These are phyloP conservation scores for Omphalea diandra DNA, from an alignment of 441 rosid genomes.

Conservation along the genomic window DNA sequence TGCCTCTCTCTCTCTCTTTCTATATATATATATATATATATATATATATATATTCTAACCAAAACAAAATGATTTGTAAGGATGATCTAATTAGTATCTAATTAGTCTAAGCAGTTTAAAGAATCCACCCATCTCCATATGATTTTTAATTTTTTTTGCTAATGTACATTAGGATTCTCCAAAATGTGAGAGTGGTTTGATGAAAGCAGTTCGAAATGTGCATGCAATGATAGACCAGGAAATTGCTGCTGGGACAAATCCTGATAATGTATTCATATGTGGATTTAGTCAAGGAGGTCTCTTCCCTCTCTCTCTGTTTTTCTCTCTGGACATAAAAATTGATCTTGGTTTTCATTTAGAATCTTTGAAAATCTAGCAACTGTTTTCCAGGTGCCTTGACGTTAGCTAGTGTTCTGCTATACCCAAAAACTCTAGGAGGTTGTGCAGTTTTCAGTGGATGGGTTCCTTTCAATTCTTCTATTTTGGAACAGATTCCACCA, in stretches of 20 bases:
- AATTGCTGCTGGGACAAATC: conserved; percentile 59
- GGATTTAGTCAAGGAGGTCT: conserved; percentile 97
- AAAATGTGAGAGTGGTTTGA: conserved; percentile 58
- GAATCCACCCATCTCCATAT: neutral
- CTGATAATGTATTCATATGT: conserved; percentile 67
- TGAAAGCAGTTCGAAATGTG: conserved; percentile 69
- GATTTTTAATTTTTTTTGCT: conserved; percentile 7
- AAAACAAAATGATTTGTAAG: too few species aligned
- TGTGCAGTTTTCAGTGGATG: conserved; percentile 83
- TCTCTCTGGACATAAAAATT: neutral
- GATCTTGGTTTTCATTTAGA: conserved; percentile 7
- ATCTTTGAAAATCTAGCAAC: conserved; percentile 11
- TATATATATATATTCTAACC: too few species aligned
- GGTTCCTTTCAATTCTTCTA: conserved; percentile 74
- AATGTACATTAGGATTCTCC: conserved; percentile 54
- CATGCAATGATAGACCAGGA: conserved; percentile 73
- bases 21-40: too few species aligned
- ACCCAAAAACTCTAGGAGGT: conserved; percentile 83
- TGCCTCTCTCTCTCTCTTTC: too few species aligned
- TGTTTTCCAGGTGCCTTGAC: conserved; percentile 70
- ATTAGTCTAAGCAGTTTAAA: neutral
- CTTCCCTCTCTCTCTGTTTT: conserved; percentile 23
- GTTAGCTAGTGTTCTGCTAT: conserved; percentile 70
- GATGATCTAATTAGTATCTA: too few species aligned
- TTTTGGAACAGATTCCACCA: conserved; percentile 40